Conservation (phyloP, 2,329 filamentous ascomycete genomes). For the Sordariomycetes sp. region DNA sequence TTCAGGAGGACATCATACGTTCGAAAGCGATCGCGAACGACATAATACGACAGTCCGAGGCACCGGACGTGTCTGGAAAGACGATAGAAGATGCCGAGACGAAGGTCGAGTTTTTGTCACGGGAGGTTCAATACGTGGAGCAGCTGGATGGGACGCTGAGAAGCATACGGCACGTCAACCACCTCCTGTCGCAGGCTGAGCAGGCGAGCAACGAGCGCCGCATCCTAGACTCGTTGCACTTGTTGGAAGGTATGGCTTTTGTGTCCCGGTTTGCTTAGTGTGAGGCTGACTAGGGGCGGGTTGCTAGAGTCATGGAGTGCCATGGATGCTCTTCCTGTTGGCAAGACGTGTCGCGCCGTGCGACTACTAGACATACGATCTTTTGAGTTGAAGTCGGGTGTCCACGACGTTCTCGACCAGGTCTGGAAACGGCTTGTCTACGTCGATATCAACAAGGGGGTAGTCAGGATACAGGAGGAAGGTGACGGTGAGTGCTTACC, state of each 20-base stretch:
- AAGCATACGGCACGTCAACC: slow-evolving; percentile 45
- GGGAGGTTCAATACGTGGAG: slow-evolving; percentile 47
- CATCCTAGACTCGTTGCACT: slow-evolving; percentile 43
- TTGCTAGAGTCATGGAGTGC: slow-evolving; percentile 41
- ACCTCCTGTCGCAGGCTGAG: slow-evolving; percentile 53
- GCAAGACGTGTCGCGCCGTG: slow-evolving; percentile 50
- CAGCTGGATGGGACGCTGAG: slow-evolving; percentile 41
- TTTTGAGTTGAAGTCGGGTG: slow-evolving; percentile 53
- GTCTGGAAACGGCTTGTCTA: slow-evolving; percentile 63
- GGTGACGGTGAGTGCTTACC: background rate
- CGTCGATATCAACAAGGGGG: slow-evolving; percentile 44
- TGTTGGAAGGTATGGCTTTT: slow-evolving; percentile 39
- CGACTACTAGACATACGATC: slow-evolving; percentile 55
- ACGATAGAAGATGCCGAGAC: slow-evolving; percentile 40
- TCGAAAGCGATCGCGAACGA: slow-evolving; percentile 71
- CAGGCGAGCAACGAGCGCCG: slow-evolving; percentile 39
- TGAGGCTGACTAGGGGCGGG: background rate
- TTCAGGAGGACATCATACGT: slow-evolving; percentile 76
- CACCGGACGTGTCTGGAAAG: slow-evolving; percentile 41
- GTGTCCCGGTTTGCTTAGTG: background rate
- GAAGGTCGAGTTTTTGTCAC: slow-evolving; percentile 43
- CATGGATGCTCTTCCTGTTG: slow-evolving; percentile 48
- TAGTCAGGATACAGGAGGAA: slow-evolving; percentile 25
- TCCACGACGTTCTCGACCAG: slow-evolving; percentile 55
- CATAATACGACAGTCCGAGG: slow-evolving; percentile 69